These are phyloP conservation scores for Aspergillus calidoustus DNA, from an alignment of 2,329 filamentous ascomycete species.

Conservation along the genomic window DNA sequence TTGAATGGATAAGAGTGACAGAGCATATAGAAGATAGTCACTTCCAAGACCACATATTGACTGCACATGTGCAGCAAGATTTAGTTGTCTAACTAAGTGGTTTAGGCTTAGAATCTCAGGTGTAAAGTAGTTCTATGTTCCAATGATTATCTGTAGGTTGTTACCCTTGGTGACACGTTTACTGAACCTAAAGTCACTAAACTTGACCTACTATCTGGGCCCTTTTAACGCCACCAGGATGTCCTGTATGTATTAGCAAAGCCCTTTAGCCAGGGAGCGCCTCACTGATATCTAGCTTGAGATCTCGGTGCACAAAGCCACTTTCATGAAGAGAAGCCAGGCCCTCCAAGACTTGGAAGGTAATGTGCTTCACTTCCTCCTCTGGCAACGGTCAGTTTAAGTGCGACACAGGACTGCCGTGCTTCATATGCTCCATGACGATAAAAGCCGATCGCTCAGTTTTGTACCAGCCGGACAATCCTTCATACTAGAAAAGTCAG, in stretches of 20 bases:
- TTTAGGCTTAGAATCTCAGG: not conserved
- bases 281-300: not conserved
- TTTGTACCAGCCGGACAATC: constrained; percentile 6
- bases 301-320: constrained; percentile 5
- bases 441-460: not conserved
- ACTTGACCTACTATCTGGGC: constrained; percentile 5
- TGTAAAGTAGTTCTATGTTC: not conserved
- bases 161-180: not conserved
- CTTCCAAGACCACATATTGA: constrained; percentile 8
- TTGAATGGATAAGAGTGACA: not conserved
- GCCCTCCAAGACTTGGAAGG: not conserved
- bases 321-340: not conserved
- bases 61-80: not conserved
- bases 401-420: not conserved
- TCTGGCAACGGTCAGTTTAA: constrained; percentile 1
- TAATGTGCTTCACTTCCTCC: not conserved
- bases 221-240: not conserved
- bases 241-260: not conserved
- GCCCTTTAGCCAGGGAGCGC: no score
- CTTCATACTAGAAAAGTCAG: not conserved
- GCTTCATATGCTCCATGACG: constrained; percentile 7
- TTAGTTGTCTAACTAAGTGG: not conserved
- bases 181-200: constrained; percentile 8
- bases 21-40: constrained; percentile 1
- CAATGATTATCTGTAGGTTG: not conserved